Base-by-base conservation (phyloP, 495 filamentous ascomycete species). In the Geopyxis carbonaria region DNA sequence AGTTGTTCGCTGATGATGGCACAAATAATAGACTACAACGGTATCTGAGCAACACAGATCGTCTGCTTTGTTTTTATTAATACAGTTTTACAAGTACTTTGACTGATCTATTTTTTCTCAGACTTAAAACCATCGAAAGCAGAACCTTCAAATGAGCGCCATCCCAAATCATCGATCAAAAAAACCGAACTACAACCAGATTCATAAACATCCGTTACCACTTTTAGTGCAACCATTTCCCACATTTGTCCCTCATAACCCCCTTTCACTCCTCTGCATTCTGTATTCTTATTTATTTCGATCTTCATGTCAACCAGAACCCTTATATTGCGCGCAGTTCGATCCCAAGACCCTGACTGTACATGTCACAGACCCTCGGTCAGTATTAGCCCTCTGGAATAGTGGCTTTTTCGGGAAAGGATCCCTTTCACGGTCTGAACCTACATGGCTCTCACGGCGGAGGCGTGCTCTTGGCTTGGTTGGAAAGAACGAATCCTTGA, bases 391-490 rank as follows among this genome's bases (percentile, higher is more conserved):
- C 6, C 61, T 99, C 20, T 99, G 89, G 89, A 78, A 93, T 56
- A 76, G 81, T 55, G 89, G 89, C 1, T 95, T 95, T 59, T 99
- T 83, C 57, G 89, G 89, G 30, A 94, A 93, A 59, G 89, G 89
- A 33, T 83, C 62, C 38, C 64, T 95, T 43, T 93, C 85, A 57
- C 73, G 89, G 47, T 93, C 83, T 59, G 86, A 95, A 56, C 89
- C 87, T 2, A 83, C 72, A 40, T 99, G 89, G 89, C 57, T 94
- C 37, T 78, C 78, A 35, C 66, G 80, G 34, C 82, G 93, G 55
- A 80, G 78, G 51, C 71, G 71, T 35, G 68, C 74, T 43, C 64
- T 70, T 30, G 83, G 80, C 3, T 46, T 73, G 8, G 58, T 69
- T 21, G 70, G 68, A 31, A 54, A 51, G 18, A 56, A 57, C 22